These are phyloP conservation scores for grape (Vitis vinifera) DNA, from an alignment of 164 flowering plant species.

Conservation along the genomic window DNA sequence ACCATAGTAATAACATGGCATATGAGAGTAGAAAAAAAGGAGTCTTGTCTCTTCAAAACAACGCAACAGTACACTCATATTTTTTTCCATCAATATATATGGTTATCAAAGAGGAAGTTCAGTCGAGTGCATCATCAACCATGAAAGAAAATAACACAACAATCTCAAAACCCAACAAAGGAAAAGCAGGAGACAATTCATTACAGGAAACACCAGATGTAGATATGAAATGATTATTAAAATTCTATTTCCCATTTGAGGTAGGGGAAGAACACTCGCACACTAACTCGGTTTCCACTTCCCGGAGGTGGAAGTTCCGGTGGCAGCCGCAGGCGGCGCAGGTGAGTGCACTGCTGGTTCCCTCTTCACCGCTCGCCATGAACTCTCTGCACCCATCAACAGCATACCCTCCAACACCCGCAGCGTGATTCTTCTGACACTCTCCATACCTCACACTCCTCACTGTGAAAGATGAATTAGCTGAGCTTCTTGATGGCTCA, in stretches of 20 bases:
- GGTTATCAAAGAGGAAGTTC: neutral
- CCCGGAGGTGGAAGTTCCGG: slow-evolving; percentile 72
- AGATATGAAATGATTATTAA: neutral
- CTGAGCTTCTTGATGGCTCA: slow-evolving; percentile 25
- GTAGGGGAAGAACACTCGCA: slow-evolving; percentile 37
- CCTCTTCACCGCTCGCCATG: slow-evolving; percentile 73
- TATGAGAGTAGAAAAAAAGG: neutral
- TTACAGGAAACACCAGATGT: neutral
- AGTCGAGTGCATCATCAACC: neutral
- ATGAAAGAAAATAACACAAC: neutral
- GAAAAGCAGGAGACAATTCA: slow-evolving; percentile 1
- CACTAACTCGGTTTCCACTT: slow-evolving; percentile 45
- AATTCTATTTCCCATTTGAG: slow-evolving; percentile 13
- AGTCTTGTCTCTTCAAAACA: neutral
- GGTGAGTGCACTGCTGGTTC: slow-evolving; percentile 40
- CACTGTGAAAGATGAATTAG: slow-evolving; percentile 29
- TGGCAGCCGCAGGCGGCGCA: slow-evolving; percentile 93
- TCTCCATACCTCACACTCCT: slow-evolving; percentile 62
- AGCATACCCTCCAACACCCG: slow-evolving; percentile 68
- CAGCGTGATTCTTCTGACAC: slow-evolving; percentile 90
- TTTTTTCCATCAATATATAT: neutral
- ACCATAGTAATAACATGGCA: neutral
- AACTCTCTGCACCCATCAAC: slow-evolving; percentile 90
- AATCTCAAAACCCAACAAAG: slow-evolving; percentile 1
- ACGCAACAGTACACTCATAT: neutral